Evolutionary conservation across 2,329 filamentous ascomycete species (phyloP), one percentile per base, ranked within the genome.

Genomic region (Phaeophleospora eucalypticola): DNA sequence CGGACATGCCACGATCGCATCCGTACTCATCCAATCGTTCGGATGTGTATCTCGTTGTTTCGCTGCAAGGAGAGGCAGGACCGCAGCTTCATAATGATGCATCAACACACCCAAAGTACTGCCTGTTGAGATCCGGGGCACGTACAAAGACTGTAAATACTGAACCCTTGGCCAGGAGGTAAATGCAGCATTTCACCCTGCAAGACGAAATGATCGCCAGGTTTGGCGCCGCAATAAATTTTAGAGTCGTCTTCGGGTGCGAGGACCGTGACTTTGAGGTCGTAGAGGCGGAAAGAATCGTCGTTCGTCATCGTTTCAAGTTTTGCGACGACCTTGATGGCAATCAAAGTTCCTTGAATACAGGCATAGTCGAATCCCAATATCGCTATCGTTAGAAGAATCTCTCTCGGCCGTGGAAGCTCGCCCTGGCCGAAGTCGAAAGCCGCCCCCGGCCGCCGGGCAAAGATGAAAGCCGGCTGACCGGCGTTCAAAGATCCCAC

Each of bases 171-270:
- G 24, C 36, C 45, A 29, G 41, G 36, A 33, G 55, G 51, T 27
- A 58, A 42, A 36, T 56, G 52, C 33, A 58, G 29, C 53, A 58
- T 58, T 43, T 58, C 55, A n/a, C 53, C 55, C 33, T 45, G 37
- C 24, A 58, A 34, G 12, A 51, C 45, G 43, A 58, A 58, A 24
- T 54, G 45, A 33, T 58, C 55, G 10, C 53, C 55, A 14, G 42
- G 45, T 40, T 53, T 52, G 15, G 55, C 53, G 3, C 55, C 55
- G 36, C 55, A 58, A 29, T 54, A 56, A 15, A 54, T 56, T 32
- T 49, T 50, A n/a, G n/a, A n/a, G n/a, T n/a, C n/a, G n/a, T n/a
- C n/a, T 16, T 44, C 46, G 9, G 39, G 51, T 12, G 50, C 40
- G 4, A 54, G 32, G 2, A 55, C 53, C 38, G 56, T 53, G 3